Evolutionary conservation across 2,329 filamentous ascomycete species (phyloP).

Genomic region (Penicillium sp.): DNA sequence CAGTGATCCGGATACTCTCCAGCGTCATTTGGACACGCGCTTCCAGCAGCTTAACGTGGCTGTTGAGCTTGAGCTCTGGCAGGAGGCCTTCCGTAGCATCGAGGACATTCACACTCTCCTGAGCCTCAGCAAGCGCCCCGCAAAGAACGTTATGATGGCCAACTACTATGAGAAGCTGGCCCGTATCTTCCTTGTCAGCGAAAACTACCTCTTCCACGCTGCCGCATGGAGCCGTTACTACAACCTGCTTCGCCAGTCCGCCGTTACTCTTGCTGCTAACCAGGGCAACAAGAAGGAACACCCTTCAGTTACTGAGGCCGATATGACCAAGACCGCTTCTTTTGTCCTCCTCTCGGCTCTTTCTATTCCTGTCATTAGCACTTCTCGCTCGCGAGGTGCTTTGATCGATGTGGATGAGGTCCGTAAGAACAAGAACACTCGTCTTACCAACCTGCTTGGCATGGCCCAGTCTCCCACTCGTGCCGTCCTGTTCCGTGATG

Average conservation of each 20-base stretch:
- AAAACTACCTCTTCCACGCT: conserved; percentile 99
- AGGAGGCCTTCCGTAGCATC: conserved; percentile 98
- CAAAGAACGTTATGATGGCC: conserved; percentile 99
- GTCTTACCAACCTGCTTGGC: conserved; percentile 91
- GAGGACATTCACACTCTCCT: conserved; percentile 98
- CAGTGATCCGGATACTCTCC: conserved; percentile 94
- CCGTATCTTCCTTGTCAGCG: conserved; percentile 96
- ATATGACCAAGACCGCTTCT: conserved; percentile 91
- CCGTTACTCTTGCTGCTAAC: conserved; percentile 78
- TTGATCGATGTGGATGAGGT: conserved; percentile 97
- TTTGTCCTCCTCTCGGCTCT: conserved; percentile 94
- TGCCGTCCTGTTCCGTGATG: conserved; percentile 91
- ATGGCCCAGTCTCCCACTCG: conserved; percentile 91
- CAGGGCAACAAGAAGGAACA: conserved; percentile 94
- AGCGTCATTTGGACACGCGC: conserved; percentile 95
- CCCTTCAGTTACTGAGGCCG: conserved; percentile 83
- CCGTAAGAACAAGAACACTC: conserved; percentile 98
- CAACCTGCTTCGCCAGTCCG: conserved; percentile 90
- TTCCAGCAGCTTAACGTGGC: conserved; percentile 99
- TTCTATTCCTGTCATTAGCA: conserved; percentile 99
- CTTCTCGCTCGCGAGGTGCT: conserved; percentile 90
- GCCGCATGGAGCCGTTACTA: conserved; percentile 98
- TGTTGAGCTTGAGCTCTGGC: conserved; percentile 97
- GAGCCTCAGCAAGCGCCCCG: conserved; percentile 94
- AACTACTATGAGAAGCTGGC: conserved; percentile 99